A percentile compares a stretch with the other conserved stretches of the same genome.
phyloP scores from a whole-genome alignment of 805 yeast species.

The Candida golubevii region DNA sequence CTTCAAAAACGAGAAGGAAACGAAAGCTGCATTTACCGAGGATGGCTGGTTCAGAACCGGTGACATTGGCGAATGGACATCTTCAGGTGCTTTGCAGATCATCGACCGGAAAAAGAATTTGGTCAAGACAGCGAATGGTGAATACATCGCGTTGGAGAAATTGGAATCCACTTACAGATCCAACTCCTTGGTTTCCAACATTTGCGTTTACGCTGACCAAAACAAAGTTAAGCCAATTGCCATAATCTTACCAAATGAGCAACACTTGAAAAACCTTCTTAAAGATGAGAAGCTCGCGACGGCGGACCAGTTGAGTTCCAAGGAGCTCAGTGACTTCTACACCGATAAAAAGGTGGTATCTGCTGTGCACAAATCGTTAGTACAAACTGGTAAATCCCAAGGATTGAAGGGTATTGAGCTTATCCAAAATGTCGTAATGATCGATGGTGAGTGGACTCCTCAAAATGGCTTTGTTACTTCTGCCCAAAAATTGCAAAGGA shows the following conservation, averaged over 20 bases:
- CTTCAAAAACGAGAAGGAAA: slow-evolving; percentile 79
- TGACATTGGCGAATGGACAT: slow-evolving; percentile 92
- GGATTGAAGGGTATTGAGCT: slow-evolving; percentile 86
- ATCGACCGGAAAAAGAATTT: slow-evolving; percentile 95
- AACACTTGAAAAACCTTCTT: slow-evolving; percentile 51
- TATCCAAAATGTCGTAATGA: slow-evolving; percentile 68
- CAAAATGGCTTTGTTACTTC: slow-evolving; percentile 90
- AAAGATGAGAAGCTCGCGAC: slow-evolving; percentile 49
- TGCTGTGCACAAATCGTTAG: slow-evolving; percentile 53
- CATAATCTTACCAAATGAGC: slow-evolving; percentile 78
- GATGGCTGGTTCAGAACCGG: slow-evolving; percentile 97
- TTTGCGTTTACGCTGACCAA: slow-evolving; percentile 92
- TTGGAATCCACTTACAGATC: slow-evolving; percentile 89
- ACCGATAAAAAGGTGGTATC: slow-evolving; percentile 52
- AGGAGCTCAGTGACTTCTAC: slow-evolving; percentile 45
- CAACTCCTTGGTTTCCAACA: slow-evolving; percentile 66
- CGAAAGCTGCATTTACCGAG: slow-evolving; percentile 67
- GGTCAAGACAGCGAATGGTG: slow-evolving; percentile 95
- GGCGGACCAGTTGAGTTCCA: slow-evolving; percentile 42
- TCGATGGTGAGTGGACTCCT: slow-evolving; percentile 97
- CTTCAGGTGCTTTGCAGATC: slow-evolving; percentile 71
- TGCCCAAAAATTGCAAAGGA: slow-evolving; percentile 95
- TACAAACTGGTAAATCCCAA: slow-evolving; percentile 72
- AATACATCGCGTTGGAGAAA: slow-evolving; percentile 94
- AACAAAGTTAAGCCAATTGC: slow-evolving; percentile 88